Base-by-base conservation (phyloP, 306 rosid genomes). In the Prinsepia uniflora region DNA sequence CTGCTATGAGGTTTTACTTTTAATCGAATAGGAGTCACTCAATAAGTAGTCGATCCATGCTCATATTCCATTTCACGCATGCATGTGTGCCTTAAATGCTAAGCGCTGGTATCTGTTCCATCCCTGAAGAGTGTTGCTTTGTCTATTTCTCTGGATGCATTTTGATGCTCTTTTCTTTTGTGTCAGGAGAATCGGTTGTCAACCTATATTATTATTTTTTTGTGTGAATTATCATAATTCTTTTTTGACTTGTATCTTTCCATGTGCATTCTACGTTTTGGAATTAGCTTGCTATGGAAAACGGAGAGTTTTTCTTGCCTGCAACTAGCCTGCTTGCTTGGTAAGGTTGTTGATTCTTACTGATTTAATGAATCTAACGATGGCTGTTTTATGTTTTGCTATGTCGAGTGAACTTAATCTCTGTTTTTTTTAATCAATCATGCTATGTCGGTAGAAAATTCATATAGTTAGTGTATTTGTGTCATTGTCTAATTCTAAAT, bases 251-350 rank as follows among this genome's bases (percentile, higher is more conserved):
- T 40, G 41, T 41, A 11, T 55, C 49, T 15, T 34, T 12, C 43
- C 3, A 17, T 71, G 40, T 71, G 18, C 41, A 48, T 77, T 30
- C 20, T 56, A 42, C 20, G 49, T 56, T 42, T 49, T 4, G 74
- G 71, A 72, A 67, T 54, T 63, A 72, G 10, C 43, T 50, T 60
- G 59, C 34, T 57, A 43, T 40, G 53, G 59, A 20, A 53, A 46
- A 30, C 12, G 39, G 5, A 30, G 59, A 68, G 61, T 54, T 17
- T 24, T 54, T 20, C 63, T 41, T 42, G 22, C 64, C 20, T 55
- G 52, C 64, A 10, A 22, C 22, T 39, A 61, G 24, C 39, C 40
- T 7, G 61, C 14, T 58, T 43, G 56, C 48, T 52, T 18, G 77
- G 78, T 72, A 78, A 42, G 81, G 20, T 10, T 10, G 6, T 7